Conservation (phyloP, 495 filamentous ascomycete genomes). For the Friedmanniomyces simplex region DNA sequence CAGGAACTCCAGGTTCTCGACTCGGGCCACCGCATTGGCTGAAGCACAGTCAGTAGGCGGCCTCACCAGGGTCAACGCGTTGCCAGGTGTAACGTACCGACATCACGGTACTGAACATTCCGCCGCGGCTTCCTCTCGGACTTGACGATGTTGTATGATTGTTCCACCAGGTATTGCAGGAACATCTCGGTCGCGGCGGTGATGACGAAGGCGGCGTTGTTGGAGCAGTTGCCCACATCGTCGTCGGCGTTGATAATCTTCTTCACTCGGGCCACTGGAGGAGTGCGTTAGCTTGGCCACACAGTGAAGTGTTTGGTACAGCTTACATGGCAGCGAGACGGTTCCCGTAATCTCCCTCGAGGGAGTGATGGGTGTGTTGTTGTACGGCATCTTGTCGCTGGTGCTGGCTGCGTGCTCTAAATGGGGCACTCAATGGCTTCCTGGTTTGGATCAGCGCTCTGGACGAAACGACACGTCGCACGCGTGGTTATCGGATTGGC, state of each 20-base stretch:
- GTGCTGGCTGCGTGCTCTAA: background rate
- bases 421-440: background rate
- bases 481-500: background rate
- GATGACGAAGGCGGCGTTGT: conserved; percentile 89
- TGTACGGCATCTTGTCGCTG: conserved; percentile 63
- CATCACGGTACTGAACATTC: conserved; percentile 92
- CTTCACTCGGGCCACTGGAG: conserved; percentile 69
- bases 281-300: conserved; percentile 5
- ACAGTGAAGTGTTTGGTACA: background rate
- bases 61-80: too few species aligned
- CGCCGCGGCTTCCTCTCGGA: conserved; percentile 82
- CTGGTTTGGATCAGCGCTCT: background rate
- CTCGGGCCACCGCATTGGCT: conserved; percentile 79
- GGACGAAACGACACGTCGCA: background rate
- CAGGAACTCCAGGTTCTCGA: conserved; percentile 93
- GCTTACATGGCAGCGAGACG: conserved; percentile 73
- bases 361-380: conserved; percentile 69
- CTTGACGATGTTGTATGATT: conserved; percentile 79
- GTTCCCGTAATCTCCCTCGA: conserved; percentile 76
- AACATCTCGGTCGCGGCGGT: conserved; percentile 94
- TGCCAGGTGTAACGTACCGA: conserved; percentile 43
- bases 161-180: conserved; percentile 78
- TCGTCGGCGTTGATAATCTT: conserved; percentile 84
- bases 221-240: conserved; percentile 74
- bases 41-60: too few species aligned